phyloP scores from a whole-genome alignment of 768 basidiomycete species.

The Lyophyllum atratum region DNA sequence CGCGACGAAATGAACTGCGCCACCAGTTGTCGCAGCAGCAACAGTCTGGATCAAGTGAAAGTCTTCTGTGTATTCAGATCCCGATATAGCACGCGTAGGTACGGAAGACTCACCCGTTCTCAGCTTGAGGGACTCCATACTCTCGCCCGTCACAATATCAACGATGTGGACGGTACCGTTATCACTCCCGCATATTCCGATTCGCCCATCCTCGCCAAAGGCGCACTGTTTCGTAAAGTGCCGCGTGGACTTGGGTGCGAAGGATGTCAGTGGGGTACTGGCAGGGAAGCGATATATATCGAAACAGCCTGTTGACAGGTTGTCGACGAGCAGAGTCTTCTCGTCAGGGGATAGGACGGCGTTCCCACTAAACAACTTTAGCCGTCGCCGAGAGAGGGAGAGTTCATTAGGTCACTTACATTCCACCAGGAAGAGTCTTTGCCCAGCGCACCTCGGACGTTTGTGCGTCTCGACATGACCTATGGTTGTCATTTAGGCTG shows the following conservation, averaged over 20 bases:
- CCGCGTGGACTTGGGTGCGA: not conserved
- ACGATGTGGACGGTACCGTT: conserved; percentile 1
- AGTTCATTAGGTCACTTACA: conserved; percentile 3
- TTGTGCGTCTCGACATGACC: not conserved
- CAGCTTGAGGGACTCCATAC: not conserved
- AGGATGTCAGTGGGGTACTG: not conserved
- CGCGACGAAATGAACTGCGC: too few species aligned
- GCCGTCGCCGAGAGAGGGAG: not conserved
- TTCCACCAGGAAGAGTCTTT: conserved; percentile 1
- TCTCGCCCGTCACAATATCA: not conserved
- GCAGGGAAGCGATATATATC: conserved; percentile 6
- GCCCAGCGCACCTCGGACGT: not conserved
- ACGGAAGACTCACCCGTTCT: not conserved
- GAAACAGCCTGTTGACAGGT: conserved; percentile 7
- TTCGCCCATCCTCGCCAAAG: conserved; percentile 9
- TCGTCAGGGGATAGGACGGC: conserved; percentile 10
- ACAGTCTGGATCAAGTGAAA: too few species aligned
- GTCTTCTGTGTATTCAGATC: too few species aligned
- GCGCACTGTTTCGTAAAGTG: conserved; percentile 4
- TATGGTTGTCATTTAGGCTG: not conserved
- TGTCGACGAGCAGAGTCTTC: conserved; percentile 10
- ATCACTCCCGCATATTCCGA: conserved; percentile 15
- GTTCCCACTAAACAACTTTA: conserved; percentile 6
- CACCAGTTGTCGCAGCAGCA: too few species aligned
- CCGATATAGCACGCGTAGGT: too few species aligned